phyloP scores from a whole-genome alignment of 805 yeast genomes.

The Schizosaccharomyces osmophilus region DNA sequence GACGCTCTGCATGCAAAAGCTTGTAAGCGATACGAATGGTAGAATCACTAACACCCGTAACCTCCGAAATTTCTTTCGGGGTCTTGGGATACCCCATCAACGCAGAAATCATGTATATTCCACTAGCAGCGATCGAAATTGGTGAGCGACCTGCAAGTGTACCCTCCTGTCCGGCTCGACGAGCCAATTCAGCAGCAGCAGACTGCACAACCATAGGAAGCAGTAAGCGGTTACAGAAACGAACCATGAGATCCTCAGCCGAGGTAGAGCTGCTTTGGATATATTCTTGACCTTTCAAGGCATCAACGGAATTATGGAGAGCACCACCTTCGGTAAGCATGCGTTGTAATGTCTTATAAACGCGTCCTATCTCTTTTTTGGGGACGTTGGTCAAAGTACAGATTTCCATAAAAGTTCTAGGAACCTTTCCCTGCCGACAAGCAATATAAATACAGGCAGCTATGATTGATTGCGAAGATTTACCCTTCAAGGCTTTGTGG shows the following conservation, averaged over 20 bases:
- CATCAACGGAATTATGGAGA: background rate
- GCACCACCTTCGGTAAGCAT: slow-evolving; percentile 16
- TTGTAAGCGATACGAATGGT: slow-evolving; percentile 83
- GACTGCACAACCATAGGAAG: slow-evolving; percentile 61
- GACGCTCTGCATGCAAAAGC: slow-evolving; percentile 49
- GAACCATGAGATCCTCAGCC: slow-evolving; percentile 82
- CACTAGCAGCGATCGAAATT: slow-evolving; percentile 91
- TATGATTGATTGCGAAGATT: slow-evolving; percentile 80
- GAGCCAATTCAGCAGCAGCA: slow-evolving; percentile 81
- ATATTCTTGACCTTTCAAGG: slow-evolving; percentile 18
- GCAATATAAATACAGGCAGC: slow-evolving; percentile 91
- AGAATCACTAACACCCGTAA: slow-evolving; percentile 90
- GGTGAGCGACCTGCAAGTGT: slow-evolving; percentile 93
- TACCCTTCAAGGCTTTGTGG: slow-evolving; percentile 63
- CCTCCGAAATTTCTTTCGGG: slow-evolving; percentile 66
- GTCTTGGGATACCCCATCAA: slow-evolving; percentile 56
- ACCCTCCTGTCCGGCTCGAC: slow-evolving; percentile 71
- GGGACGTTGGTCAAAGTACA: slow-evolving; percentile 89
- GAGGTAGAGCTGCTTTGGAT: slow-evolving; percentile 53
- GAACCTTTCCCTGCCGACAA: slow-evolving; percentile 78
- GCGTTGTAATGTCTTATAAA: slow-evolving; percentile 57
- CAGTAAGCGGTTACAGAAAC: slow-evolving; percentile 90
- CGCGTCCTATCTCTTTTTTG: slow-evolving; percentile 66
- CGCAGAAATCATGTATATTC: slow-evolving; percentile 79
- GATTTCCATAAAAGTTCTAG: slow-evolving; percentile 85